Evolutionary conservation across 495 filamentous ascomycete species (phyloP), one percentile per base, ranked within the genome.

Genomic region (Penicillium arizonense): DNA sequence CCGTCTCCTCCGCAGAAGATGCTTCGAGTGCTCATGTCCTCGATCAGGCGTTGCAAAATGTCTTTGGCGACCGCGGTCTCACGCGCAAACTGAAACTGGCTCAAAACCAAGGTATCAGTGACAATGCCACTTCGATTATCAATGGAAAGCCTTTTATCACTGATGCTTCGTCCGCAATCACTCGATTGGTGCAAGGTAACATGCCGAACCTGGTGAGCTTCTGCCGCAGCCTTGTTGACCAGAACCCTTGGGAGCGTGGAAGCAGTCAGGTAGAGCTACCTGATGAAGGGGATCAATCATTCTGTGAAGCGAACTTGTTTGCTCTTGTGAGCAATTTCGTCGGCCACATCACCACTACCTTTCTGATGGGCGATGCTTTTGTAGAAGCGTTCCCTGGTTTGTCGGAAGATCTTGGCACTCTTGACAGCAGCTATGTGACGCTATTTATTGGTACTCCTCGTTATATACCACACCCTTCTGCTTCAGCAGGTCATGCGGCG

Each of bases 171-270:
- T 44, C 56, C 2, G 30, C 55, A 2, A 72, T 73, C 8, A 58
- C 68, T n/a, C 52, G 52, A 0, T 52, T 67, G 14, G 57, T 85
- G 3, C 77, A 70, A 47, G 65, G 51, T 47, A 75, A 64, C 50
- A 77, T 49, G 55, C 75, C 54, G 0, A 77, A 80, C 46, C 53
- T 88, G 28, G 79, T 87, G 23, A 81, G 78, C 5, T 86, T 84
- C 54, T 75, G 68, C 33, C 66, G 70, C n/a, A 83, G 82, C 40
- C 59, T 77, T 5, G 79, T 87, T 23, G 85, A 89, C 55, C 79
- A 86, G 54, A 70, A 70, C 48, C 67, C 64, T 0, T 87, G 85
- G 85, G 85, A 88, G 61, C 78, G 82, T 5, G 62, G 56, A 18
- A 74, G 18, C 13, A 50, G 70, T 18, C 57, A 68, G 4, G 70